Evolutionary conservation across 495 filamentous ascomycete genomes (phyloP).

Genomic region (Penicillium goetzii): DNA sequence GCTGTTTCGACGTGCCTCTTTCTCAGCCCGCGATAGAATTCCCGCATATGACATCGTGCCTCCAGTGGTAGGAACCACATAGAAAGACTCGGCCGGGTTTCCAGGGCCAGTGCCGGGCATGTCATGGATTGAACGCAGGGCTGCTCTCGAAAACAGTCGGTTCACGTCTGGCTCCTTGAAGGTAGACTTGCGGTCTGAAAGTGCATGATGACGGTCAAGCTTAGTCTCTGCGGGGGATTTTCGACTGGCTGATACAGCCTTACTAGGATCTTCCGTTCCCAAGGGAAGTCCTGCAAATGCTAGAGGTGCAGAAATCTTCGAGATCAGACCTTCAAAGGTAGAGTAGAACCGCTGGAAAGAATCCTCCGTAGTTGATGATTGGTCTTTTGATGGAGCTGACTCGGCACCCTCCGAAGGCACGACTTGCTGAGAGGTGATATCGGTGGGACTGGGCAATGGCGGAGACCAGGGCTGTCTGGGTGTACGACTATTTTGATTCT

Average conservation of each 20-base stretch:
- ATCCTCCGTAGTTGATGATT: slow-evolving; percentile 60
- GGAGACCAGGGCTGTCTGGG: slow-evolving; percentile 45
- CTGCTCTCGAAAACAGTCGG: slow-evolving; percentile 77
- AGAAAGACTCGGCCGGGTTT: slow-evolving; percentile 79
- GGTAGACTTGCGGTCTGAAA: slow-evolving; percentile 40
- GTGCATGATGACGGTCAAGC: slow-evolving; percentile 42
- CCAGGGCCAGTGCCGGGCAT: slow-evolving; percentile 45
- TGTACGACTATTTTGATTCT: slow-evolving; percentile 31
- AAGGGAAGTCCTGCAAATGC: slow-evolving; percentile 92
- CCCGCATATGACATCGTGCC: slow-evolving; percentile 88
- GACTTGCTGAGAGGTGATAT: slow-evolving; percentile 42
- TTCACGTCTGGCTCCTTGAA: slow-evolving; percentile 70
- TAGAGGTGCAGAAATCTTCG: slow-evolving; percentile 81
- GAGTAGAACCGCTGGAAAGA: slow-evolving; percentile 88
- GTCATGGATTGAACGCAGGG: slow-evolving; percentile 69
- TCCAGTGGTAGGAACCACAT: slow-evolving; percentile 89
- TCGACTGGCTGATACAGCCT: slow-evolving; percentile 40
- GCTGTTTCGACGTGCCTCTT: slow-evolving; percentile 56
- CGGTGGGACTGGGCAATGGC: slow-evolving; percentile 38
- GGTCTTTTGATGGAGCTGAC: slow-evolving; percentile 16
- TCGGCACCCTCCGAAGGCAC: slow-evolving; percentile 33
- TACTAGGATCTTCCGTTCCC: slow-evolving; percentile 53
- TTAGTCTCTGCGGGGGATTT: slow-evolving; percentile 47
- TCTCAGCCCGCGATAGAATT: slow-evolving; percentile 74
- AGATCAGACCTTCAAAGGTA: slow-evolving; percentile 82